phyloP scores from a whole-genome alignment of 768 basidiomycete species.

The Hirschioporus abietinus region DNA sequence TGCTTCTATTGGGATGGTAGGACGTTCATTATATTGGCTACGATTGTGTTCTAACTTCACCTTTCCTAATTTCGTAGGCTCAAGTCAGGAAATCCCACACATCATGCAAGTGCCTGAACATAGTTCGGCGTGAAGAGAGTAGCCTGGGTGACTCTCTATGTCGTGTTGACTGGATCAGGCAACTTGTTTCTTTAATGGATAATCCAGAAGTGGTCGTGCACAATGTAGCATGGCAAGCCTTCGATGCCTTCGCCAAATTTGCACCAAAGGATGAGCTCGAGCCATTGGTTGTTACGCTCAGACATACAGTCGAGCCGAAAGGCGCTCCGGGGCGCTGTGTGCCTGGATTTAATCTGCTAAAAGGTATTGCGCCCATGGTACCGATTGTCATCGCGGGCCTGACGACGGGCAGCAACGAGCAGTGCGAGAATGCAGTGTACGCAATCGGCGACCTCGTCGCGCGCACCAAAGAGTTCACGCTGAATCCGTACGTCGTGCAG shows the following conservation, averaged over 20 bases:
- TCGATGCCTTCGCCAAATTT: constrained; percentile 86
- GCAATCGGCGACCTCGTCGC: constrained; percentile 96
- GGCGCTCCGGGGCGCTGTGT: constrained; percentile 73
- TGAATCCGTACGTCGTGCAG: constrained; percentile 94
- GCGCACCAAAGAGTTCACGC: constrained; percentile 72
- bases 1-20: too few relatives aligned
- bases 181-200: too few relatives aligned
- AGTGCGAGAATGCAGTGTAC: constrained; percentile 91
- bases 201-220: too few relatives aligned
- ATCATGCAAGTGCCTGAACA: constrained; percentile 74
- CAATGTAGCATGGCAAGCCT: constrained; percentile 73
- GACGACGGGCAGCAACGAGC: constrained; percentile 94
- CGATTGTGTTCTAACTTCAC: constrained; percentile 76
- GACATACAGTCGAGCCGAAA: constrained; percentile 80
- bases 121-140: constrained; percentile 81
- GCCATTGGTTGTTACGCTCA: constrained; percentile 81
- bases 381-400: constrained; percentile 90
- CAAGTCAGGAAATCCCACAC: constrained; percentile 61
- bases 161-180: too few relatives aligned
- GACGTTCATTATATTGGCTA: constrained; percentile 86
- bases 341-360: constrained; percentile 80
- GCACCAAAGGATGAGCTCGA: constrained; percentile 92
- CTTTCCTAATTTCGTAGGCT: too few relatives aligned
- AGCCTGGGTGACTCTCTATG: constrained; percentile 80
- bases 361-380: constrained; percentile 78